A percentile compares a stretch with the other conserved stretches of the same genome.
phyloP scores from a whole-genome alignment of 2,329 filamentous ascomycete species.

The Xylaria sp. region DNA sequence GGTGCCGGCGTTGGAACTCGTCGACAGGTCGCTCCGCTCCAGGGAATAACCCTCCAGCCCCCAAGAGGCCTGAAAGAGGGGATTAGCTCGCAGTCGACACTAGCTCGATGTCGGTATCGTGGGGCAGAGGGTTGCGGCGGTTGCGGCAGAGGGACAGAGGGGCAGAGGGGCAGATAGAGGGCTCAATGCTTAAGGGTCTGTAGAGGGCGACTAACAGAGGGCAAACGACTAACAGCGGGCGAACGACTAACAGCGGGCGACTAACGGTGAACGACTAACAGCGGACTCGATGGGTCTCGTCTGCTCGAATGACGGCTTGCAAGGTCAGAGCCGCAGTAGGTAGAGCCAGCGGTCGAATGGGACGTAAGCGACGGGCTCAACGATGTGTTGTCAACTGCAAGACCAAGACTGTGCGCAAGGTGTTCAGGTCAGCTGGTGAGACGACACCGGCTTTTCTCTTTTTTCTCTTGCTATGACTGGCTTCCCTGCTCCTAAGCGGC shows the following conservation, averaged over 20 bases:
- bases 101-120: conserved; percentile 28
- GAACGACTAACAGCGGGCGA: too few species aligned
- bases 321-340: conserved; percentile 9
- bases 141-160: conserved; percentile 23
- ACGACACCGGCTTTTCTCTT: conserved; percentile 5
- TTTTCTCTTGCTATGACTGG: conserved; percentile 20
- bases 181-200: not conserved
- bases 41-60: conserved; percentile 12
- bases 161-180: conserved; percentile 25
- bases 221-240: too few species aligned
- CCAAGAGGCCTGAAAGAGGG: conserved; percentile 18
- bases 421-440: conserved; percentile 41
- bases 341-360: conserved; percentile 16
- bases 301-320: conserved; percentile 12
- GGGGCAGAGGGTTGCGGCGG: conserved; percentile 23
- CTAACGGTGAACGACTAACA: too few species aligned
- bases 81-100: conserved; percentile 23
- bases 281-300: conserved; percentile 24
- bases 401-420: conserved; percentile 26
- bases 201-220: conserved; percentile 7
- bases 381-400: conserved; percentile 47
- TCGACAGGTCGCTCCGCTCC: conserved; percentile 8
- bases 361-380: conserved; percentile 30
- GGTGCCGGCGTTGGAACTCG: conserved; percentile 16
- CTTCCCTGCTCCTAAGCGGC: conserved; percentile 28